Conservation (phyloP, 2,329 filamentous ascomycete genomes). For the Arthroderma uncinatum region DNA sequence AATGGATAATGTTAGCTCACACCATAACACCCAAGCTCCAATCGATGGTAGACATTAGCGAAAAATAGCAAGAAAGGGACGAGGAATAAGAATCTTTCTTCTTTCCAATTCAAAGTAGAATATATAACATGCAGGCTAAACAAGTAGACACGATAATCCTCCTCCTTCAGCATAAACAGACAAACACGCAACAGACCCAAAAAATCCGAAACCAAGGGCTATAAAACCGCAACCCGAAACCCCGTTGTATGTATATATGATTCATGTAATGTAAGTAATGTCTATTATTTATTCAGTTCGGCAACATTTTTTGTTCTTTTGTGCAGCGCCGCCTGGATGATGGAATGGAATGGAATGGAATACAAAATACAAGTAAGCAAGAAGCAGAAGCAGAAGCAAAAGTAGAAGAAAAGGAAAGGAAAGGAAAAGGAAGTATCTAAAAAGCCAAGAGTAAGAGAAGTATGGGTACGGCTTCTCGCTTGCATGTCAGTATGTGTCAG, state of each 20-base stretch:
- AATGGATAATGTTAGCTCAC: no score
- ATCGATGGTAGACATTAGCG: no score
- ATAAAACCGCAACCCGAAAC: background rate
- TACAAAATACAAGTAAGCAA: background rate
- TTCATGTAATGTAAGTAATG: slow-evolving; percentile 1
- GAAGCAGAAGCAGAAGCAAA: background rate
- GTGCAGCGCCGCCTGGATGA: background rate
- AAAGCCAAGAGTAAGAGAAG: background rate
- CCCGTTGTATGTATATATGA: background rate
- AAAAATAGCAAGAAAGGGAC: no score
- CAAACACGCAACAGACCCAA: background rate
- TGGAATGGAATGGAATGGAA: background rate
- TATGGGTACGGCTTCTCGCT: background rate
- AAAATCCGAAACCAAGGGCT: no score
- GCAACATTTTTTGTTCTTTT: background rate
- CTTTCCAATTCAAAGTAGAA: no score
- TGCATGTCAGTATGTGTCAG: background rate
- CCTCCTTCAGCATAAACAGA: background rate
- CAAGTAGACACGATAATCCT: no score
- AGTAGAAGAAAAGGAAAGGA: background rate
- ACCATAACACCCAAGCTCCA: no score
- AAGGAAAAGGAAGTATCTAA: background rate
- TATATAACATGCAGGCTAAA: no score
- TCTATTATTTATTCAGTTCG: slow-evolving; percentile 1
- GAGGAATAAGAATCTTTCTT: no score